Percentiles rank a stretch among this genome's conserved stretches.
Conservation (phyloP, 768 basidiomycete species). For the Russula foetens region DNA sequence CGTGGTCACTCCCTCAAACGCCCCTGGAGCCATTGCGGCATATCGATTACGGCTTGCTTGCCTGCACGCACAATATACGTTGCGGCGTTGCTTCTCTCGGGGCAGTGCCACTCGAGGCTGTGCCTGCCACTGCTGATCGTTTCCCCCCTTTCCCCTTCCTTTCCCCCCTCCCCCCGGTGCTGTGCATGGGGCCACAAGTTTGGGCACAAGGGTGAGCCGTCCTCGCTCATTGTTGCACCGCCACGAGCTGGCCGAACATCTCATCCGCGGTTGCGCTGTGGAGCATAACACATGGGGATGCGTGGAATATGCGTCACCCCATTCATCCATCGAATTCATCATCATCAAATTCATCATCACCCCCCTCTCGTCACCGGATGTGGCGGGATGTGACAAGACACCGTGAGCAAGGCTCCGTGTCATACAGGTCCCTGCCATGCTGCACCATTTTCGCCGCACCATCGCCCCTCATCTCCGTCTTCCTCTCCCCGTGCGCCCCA, state of each 20-base stretch:
- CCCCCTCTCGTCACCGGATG: slow-evolving; percentile 12
- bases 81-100: slow-evolving; percentile 2
- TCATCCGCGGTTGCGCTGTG: slow-evolving; percentile 1
- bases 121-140: slow-evolving; percentile 10
- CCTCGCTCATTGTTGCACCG: not conserved
- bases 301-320: not conserved
- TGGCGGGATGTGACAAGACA: slow-evolving; percentile 12
- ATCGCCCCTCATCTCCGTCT: slow-evolving; percentile 18
- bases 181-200: slow-evolving; percentile 11
- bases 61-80: not conserved
- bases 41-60: slow-evolving; percentile 7
- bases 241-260: slow-evolving; percentile 1
- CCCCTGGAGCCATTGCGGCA: slow-evolving; percentile 8
- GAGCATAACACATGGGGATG: not conserved
- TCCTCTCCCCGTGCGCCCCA: slow-evolving; percentile 10
- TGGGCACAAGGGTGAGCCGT: not conserved
- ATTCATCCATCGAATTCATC: not conserved
- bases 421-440: slow-evolving; percentile 2
- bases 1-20: not conserved
- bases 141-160: not conserved
- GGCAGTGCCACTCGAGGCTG: slow-evolving; percentile 9
- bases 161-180: slow-evolving; percentile 2
- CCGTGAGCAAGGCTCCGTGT: slow-evolving; percentile 13
- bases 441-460: slow-evolving; percentile 11
- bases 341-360: not conserved